Base-by-base conservation (phyloP, 768 basidiomycete species). In the Imleria badia region DNA sequence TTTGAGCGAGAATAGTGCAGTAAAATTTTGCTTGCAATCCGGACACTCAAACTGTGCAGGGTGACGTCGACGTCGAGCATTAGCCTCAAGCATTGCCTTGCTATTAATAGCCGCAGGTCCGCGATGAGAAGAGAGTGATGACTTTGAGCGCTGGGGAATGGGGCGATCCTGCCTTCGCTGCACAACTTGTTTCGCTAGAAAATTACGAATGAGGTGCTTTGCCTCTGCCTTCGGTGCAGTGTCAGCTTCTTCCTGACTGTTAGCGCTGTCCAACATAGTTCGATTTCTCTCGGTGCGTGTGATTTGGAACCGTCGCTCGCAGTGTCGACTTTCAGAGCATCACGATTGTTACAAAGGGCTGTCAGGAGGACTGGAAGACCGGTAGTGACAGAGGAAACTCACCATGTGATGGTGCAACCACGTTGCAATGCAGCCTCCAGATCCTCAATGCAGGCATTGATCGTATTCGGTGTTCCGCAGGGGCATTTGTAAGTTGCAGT, bases 21-120 rank as follows among this genome's bases (percentile, higher is more conserved):
- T 72, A 19, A 71, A 71, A 0, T 64, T 64, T 34, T 71, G 71
- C 0, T 19, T 14, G 36, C 69, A 71, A 0, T 60, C 58, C 0
- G 20, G 8, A 15, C 69, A 71, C 3, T 0, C 1, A 9, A 60
- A 61, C 12, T 56, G 56, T n/a, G 69, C 52, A 3, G 61, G 58
- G 47, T 71, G 71, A 26, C 63, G 61, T 9, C 69, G 69, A 17
- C 71, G 71, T 1, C 65, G 60, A 46, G 59, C 48, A 26, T 71
- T 72, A 0, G 71, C 69, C 26, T 70, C 65, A 4, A 69, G 59
- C 71, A 71, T 71, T 0, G 69, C 69, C 51, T 60, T 70, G 44
- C 67, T 71, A n/a, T n/a, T n/a, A n/a, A n/a, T n/a, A 1, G 69
- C 71, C 4, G 72, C 69, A 1, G 61, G 56, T 10, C 59, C 54